Evolutionary conservation across 116 monocot genomes (phyloP), one percentile per base, ranked within the genome.

Genomic region (Papilionanthe hybrid): DNA sequence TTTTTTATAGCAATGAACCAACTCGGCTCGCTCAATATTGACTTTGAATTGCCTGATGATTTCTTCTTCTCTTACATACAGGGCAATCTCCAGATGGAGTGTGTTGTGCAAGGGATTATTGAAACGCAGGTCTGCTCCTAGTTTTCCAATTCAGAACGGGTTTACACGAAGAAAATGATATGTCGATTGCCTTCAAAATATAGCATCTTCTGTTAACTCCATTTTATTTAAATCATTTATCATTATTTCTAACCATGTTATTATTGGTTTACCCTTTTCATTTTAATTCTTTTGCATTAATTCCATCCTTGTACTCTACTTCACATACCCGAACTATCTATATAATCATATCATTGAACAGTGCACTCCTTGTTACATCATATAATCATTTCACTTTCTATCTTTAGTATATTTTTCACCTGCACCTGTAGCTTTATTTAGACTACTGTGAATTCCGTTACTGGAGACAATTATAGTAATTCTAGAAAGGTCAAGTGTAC

Each of bases 21-120:
- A 60, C 23, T 8, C 1, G 9, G 9, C 71, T 73, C 43, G 22
- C 44, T 43, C 12, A 17, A 44, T 8, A 73, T 44, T 73, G 20
- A 29, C 17, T 7, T 29, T 44, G 43, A 73, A 42, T n/a, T 42
- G 18, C 73, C 9, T 13, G 43, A 73, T 73, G 30, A 73, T 73
- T 42, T 73, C 18, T 73, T 44, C 53, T 73, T 73, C 42, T 73
- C n/a, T 43, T 13, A 49, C 22, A 25, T 30, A 44, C 25, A 58
- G 41, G 15, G 75, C 23, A 58, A 30, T 32, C 12, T 17, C 37
- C 12, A 68, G 58, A 93, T 93, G 93, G 93, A 93, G 88, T 93
- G 93, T 84, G 84, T 89, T 23, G 88, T 93, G 55, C 93, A 93
- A 84, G 93, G 93, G 60, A 91, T 91, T 27, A 93, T 91, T 79